phyloP scores from a whole-genome alignment of 192 early-diverging fungal genomes.

The Entomortierella chlamydospora region DNA sequence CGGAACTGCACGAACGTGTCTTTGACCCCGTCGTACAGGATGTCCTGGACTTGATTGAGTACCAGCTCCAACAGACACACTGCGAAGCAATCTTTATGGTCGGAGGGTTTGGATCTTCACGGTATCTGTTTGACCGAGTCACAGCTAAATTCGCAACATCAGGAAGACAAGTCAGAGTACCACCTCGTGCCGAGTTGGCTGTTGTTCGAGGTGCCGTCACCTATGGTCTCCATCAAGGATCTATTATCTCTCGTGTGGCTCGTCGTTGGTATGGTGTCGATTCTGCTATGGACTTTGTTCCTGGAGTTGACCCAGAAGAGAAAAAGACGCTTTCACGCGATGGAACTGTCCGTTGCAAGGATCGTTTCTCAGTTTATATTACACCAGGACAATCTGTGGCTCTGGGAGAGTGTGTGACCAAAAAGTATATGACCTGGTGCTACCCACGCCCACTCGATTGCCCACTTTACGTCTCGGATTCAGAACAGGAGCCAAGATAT shows the following conservation, averaged over 20 bases:
- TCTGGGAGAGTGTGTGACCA: conserved; percentile 52
- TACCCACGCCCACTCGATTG: conserved; percentile 53
- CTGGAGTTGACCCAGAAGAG: conserved; percentile 45
- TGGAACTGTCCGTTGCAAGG: conserved; percentile 51
- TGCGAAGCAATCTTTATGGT: conserved; percentile 62
- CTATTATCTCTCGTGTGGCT: conserved; percentile 48
- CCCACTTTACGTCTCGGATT: conserved; percentile 47
- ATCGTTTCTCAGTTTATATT: conserved; percentile 53
- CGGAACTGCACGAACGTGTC: conserved; percentile 43
- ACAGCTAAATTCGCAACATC: conserved; percentile 56
- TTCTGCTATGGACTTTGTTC: conserved; percentile 53
- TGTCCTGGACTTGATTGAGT: conserved; percentile 51
- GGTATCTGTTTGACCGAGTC: conserved; percentile 61
- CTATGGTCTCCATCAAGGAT: conserved; percentile 54
- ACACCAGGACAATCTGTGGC: conserved; percentile 48
- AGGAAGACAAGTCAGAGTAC: conserved; percentile 61
- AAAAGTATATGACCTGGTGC: conserved; percentile 57
- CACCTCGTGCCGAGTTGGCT: conserved; percentile 64
- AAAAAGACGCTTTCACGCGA: conserved; percentile 50
- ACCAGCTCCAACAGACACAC: conserved; percentile 44
- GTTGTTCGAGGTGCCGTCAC: conserved; percentile 63
- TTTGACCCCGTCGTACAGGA: conserved; percentile 50
- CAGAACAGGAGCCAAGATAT: conserved; percentile 45
- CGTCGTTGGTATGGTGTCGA: conserved; percentile 56
- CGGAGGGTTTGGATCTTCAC: conserved; percentile 62